A percentile compares a stretch with the other conserved stretches of the same genome.
These are phyloP conservation scores for Lathyrus tuberosus DNA, from an alignment of 306 rosid species.

Conservation along the genomic window DNA sequence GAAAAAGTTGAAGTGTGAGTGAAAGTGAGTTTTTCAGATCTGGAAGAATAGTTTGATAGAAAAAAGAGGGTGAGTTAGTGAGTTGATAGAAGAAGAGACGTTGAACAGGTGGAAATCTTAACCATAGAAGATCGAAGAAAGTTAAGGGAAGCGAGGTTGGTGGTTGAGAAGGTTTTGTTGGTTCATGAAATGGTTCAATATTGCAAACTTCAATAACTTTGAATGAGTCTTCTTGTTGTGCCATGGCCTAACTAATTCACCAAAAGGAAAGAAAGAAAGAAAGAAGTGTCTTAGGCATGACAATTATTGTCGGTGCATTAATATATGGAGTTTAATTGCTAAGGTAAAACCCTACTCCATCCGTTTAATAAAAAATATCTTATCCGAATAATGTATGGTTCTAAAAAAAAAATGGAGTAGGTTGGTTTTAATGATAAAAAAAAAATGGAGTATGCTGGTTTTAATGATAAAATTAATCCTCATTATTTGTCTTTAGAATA, in stretches of 20 bases:
- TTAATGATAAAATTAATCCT: too few species aligned
- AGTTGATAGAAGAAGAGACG: constrained; percentile 33
- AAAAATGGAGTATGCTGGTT: too few species aligned
- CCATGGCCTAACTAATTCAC: background rate
- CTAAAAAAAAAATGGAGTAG: too few species aligned
- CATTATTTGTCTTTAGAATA: too few species aligned
- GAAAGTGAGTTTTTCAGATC: constrained; percentile 39
- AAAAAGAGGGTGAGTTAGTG: constrained; percentile 9
- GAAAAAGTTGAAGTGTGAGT: constrained; percentile 42
- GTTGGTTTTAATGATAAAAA: too few species aligned
- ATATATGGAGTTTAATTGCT: too few species aligned
- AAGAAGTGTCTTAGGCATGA: too few species aligned
- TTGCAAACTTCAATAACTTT: background rate
- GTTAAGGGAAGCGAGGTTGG: constrained; percentile 32
- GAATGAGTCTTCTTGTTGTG: background rate
- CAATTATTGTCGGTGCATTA: too few species aligned
- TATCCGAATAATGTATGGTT: too few species aligned
- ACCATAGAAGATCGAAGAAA: constrained; percentile 40
- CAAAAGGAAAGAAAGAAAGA: too few species aligned
- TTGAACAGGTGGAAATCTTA: constrained; percentile 33
- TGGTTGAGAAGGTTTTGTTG: background rate
- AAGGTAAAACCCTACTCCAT: too few species aligned
- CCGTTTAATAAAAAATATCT: too few species aligned
- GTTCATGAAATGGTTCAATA: constrained; percentile 11
- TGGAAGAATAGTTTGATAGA: constrained; percentile 38